phyloP scores from a whole-genome alignment of 495 filamentous ascomycete species.

The Aspergillus wentii region DNA sequence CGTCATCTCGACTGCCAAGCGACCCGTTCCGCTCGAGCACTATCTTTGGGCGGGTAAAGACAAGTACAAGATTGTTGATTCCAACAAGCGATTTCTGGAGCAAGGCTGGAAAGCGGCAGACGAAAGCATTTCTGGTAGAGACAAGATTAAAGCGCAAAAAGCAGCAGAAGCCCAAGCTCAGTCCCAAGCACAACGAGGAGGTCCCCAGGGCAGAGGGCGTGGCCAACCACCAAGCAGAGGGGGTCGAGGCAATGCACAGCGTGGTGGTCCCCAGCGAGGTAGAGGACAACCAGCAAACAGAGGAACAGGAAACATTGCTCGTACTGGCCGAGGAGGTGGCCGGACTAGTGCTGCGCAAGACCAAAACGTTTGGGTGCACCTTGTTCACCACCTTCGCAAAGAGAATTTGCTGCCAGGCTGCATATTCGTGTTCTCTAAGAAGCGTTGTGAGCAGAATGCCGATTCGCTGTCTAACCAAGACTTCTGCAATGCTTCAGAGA shows the following conservation, averaged over 20 bases:
- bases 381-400: conserved; percentile 86
- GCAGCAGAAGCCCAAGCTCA: conserved; percentile 43
- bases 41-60: conserved; percentile 91
- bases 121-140: conserved; percentile 71
- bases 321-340: conserved; percentile 77
- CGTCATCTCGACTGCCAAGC: conserved; percentile 94
- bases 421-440: conserved; percentile 98
- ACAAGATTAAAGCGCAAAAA: conserved; percentile 63
- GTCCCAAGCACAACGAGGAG: conserved; percentile 48
- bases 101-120: conserved; percentile 94
- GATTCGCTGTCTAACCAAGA: conserved; percentile 92
- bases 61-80: conserved; percentile 90
- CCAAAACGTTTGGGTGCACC: conserved; percentile 92
- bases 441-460: conserved; percentile 92
- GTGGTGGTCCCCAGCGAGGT: conserved; percentile 48
- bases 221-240: conserved; percentile 32
- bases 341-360: conserved; percentile 86
- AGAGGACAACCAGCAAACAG: conserved; percentile 53
- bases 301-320: conserved; percentile 80
- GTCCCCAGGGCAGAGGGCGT: conserved; percentile 40
- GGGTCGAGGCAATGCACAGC: conserved; percentile 34
- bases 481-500: conserved; percentile 86
- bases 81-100: conserved; percentile 84
- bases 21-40: conserved; percentile 92
- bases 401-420: conserved; percentile 82